Conservation (phyloP, 2,329 filamentous ascomycete genomes). For the Fusarium nelsonii region DNA sequence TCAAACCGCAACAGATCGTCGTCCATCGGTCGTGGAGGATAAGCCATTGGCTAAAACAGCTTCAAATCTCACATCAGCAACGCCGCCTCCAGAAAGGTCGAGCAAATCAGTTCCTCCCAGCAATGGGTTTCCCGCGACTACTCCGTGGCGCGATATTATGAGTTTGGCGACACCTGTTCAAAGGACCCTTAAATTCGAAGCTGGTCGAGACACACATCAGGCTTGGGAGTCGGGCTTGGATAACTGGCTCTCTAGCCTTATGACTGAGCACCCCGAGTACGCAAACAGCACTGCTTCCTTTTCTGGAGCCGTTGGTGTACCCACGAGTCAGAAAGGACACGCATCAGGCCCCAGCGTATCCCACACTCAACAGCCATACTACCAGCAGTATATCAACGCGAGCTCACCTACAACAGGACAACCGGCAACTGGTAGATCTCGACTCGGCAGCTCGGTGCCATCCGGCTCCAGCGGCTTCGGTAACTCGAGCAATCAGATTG, state of each 20-base stretch:
- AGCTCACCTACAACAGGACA: slow-evolving; percentile 46
- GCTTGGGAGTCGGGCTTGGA: slow-evolving; percentile 80
- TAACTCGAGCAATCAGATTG: slow-evolving; percentile 73
- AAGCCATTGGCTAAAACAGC: slow-evolving; percentile 55
- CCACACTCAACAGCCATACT: slow-evolving; percentile 49
- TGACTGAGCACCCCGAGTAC: slow-evolving; percentile 63
- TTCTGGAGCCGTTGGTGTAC: slow-evolving; percentile 29
- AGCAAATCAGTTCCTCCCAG: slow-evolving; percentile 28
- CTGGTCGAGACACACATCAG: slow-evolving; percentile 78
- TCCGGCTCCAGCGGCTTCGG: slow-evolving; percentile 61
- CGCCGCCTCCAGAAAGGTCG: slow-evolving; percentile 52
- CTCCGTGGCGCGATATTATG: slow-evolving; percentile 82
- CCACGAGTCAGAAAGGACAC: slow-evolving; percentile 36
- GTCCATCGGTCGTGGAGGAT: slow-evolving; percentile 60
- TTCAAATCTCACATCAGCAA: slow-evolving; percentile 53
- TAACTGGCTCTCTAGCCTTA: slow-evolving; percentile 65
- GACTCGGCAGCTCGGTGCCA: slow-evolving; percentile 55
- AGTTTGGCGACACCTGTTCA: slow-evolving; percentile 73
- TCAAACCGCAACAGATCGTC: slow-evolving; percentile 44
- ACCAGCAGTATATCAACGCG: slow-evolving; percentile 62
- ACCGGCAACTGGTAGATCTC: slow-evolving; percentile 53
- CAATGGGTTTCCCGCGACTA: slow-evolving; percentile 52
- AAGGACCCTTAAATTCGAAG: slow-evolving; percentile 79
- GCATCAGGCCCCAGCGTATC: slow-evolving; percentile 42
- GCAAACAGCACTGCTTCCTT: slow-evolving; percentile 54